Conservation (phyloP, 768 basidiomycete species). For the Lactarius deliciosus region DNA sequence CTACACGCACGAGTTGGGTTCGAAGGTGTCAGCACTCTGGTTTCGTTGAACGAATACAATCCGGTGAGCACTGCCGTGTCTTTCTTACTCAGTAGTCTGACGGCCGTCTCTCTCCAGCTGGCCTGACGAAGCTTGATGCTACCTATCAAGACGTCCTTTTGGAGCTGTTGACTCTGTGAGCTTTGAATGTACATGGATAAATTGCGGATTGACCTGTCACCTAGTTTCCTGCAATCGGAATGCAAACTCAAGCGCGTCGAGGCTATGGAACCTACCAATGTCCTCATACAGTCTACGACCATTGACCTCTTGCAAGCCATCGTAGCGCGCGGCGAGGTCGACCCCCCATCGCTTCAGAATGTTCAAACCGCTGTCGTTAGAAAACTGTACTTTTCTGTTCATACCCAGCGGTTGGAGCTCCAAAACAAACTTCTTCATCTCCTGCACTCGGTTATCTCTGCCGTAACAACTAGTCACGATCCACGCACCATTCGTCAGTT, state of each 20-base stretch:
- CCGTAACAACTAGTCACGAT: conserved; percentile 46
- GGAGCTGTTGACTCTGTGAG: conserved; percentile 70
- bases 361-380: conserved; percentile 71
- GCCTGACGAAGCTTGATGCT: conserved; percentile 46
- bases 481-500: conserved; percentile 11
- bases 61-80: conserved; percentile 44
- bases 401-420: conserved; percentile 68
- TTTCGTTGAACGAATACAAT: conserved; percentile 59
- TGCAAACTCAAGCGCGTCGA: conserved; percentile 49
- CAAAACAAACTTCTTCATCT: conserved; percentile 94
- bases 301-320: conserved; percentile 84
- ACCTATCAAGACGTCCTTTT: conserved; percentile 78
- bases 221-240: conserved; percentile 77
- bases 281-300: conserved; percentile 65
- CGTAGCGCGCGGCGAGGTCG: conserved; percentile 78
- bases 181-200: conserved; percentile 2
- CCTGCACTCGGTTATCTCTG: conserved; percentile 80
- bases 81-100: conserved; percentile 22
- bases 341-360: conserved; percentile 53
- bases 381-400: conserved; percentile 74
- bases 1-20: conserved; percentile 62
- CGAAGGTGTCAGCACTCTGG: conserved; percentile 64
- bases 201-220: background rate
- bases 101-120: conserved; percentile 11
- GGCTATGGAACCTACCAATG: conserved; percentile 62